phyloP scores from a whole-genome alignment of 2,329 filamentous ascomycete genomes.

The Calonectria henricotiae region DNA sequence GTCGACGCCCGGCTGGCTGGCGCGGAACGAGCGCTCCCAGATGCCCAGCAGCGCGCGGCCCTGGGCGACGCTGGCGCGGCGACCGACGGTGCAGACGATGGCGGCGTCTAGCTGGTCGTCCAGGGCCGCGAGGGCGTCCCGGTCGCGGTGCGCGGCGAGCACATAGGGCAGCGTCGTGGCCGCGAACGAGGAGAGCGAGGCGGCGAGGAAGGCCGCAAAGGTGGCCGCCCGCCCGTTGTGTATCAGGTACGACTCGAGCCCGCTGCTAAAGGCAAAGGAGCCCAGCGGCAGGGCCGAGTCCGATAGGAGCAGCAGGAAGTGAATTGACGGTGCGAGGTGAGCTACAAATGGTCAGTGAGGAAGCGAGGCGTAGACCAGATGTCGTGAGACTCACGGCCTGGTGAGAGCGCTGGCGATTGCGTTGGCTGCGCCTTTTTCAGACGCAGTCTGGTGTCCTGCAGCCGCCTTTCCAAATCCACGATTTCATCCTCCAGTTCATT shows the following conservation, averaged over 20 bases:
- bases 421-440: slow-evolving; percentile 56
- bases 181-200: slow-evolving; percentile 81
- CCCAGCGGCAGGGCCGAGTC: slow-evolving; percentile 88
- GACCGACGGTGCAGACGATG: slow-evolving; percentile 84
- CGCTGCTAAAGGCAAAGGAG: slow-evolving; percentile 90
- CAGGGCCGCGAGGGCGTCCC: slow-evolving; percentile 68
- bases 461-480: slow-evolving; percentile 69
- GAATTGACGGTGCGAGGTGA: slow-evolving; percentile 57
- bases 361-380: background rate
- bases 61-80: slow-evolving; percentile 82
- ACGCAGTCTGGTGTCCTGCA: slow-evolving; percentile 64
- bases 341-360: slow-evolving; percentile 18
- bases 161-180: slow-evolving; percentile 83
- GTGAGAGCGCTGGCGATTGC: slow-evolving; percentile 39
- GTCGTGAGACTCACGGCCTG: slow-evolving; percentile 40
- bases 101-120: slow-evolving; percentile 86
- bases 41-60: slow-evolving; percentile 82
- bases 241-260: slow-evolving; percentile 86
- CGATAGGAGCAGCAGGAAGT: slow-evolving; percentile 83
- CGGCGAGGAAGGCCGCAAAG: slow-evolving; percentile 78
- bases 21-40: slow-evolving; percentile 81
- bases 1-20: slow-evolving; percentile 55
- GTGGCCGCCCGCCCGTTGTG: slow-evolving; percentile 69
- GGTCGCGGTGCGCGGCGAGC: slow-evolving; percentile 76
- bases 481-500: slow-evolving; percentile 70